Evolutionary conservation across 495 filamentous ascomycete genomes (phyloP), one percentile per base, ranked within the genome.

Genomic region (Chaetomidium leptoderma): DNA sequence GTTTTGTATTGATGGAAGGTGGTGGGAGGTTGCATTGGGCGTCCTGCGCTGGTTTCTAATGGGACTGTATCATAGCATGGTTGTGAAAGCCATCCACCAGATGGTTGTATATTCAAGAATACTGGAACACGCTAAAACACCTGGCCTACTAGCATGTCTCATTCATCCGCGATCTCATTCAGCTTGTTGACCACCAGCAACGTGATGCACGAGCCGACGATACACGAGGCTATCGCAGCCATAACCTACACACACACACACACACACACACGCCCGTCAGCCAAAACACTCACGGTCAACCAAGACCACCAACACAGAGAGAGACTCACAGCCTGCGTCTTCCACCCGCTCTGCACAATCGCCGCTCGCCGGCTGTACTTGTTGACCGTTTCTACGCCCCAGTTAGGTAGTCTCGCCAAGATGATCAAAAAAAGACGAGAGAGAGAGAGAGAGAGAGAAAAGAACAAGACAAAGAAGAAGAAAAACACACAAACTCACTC

Each of bases 281-380:
- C 19, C 7, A 54, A 26, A n/a, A n/a, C n/a, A n/a, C n/a, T n/a
- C n/a, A n/a, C n/a, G n/a, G n/a, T n/a, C n/a, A n/a, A 10, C 33
- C 23, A 13, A 27, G 43, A 13, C 30, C 40, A 46, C 11, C 24
- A 21, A 37, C 21, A 37, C 9, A 17, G 16, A 10, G 8, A n/a
- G 2, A 16, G n/a, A 74, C 85, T 67, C 64, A 91, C 88, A 23
- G 83, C 66, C 70, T 96, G 91, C 35, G 93, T 97, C 74, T 91
- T 95, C 86, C 88, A 92, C 32, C 93, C 93, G 47, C 84, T 89
- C 73, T 98, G 93, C 35, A 97, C 93, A 55, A 98, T 77, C 0
- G 93, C 93, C 26, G 78, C 76, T 61, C 86, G 82, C 35, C 82
- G 77, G 57, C 83, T 85, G 69, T 95, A 98, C 66, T 89, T 86